Percentiles rank a stretch among this genome's conserved stretches.
Evolutionary conservation across 495 filamentous ascomycete species (phyloP).

Genomic region (Hypoxylon perforatum): DNA sequence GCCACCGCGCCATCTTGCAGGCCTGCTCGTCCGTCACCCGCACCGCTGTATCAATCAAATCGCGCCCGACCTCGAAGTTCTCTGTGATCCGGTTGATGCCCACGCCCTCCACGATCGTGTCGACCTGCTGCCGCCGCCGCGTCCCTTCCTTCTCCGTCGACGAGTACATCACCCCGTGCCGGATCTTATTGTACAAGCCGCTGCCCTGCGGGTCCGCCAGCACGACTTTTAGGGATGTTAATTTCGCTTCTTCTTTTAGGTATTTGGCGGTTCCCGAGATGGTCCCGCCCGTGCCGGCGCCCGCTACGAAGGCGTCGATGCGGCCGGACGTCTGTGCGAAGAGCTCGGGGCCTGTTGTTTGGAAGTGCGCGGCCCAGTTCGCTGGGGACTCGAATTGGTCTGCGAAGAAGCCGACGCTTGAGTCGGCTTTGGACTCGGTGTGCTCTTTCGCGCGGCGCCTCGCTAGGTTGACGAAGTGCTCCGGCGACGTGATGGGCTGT

Average conservation of each 20-base stretch:
- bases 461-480: conserved; percentile 95
- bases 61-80: conserved; percentile 88
- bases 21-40: conserved; percentile 93
- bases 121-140: conserved; percentile 86
- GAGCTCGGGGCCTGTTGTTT: conserved; percentile 90
- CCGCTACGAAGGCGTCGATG: conserved; percentile 91
- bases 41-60: conserved; percentile 88
- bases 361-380: conserved; percentile 87
- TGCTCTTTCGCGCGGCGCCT: conserved; percentile 80
- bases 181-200: conserved; percentile 89
- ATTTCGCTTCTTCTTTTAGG: conserved; percentile 70
- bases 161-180: conserved; percentile 96
- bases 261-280: conserved; percentile 86
- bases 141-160: conserved; percentile 89
- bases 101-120: conserved; percentile 96
- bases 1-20: conserved; percentile 89
- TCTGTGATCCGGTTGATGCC: conserved; percentile 91
- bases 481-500: conserved; percentile 88
- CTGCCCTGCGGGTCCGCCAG: conserved; percentile 95
- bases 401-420: conserved; percentile 82
- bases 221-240: conserved; percentile 70
- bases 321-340: conserved; percentile 77
- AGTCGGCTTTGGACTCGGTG: conserved; percentile 55
- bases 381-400: conserved; percentile 94
- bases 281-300: conserved; percentile 96